Evolutionary conservation across 495 filamentous ascomycete genomes (phyloP).

Genomic region (Aspergillus heteromorphus): DNA sequence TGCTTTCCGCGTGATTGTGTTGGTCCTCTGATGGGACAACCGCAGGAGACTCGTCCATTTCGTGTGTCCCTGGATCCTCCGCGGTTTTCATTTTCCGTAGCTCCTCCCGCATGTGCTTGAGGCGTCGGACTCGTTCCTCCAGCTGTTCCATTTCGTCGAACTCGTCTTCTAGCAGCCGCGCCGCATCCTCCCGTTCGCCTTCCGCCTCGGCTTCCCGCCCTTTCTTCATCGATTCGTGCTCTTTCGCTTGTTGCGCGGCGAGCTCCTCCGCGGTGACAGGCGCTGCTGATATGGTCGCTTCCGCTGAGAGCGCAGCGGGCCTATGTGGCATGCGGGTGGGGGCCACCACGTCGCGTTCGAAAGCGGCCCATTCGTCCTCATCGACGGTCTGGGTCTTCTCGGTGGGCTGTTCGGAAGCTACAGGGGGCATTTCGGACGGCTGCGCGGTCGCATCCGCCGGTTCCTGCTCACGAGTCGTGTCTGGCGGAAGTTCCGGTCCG

Average conservation of each 20-base stretch:
- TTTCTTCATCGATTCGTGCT: constrained; percentile 41
- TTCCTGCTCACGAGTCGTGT: constrained; percentile 14
- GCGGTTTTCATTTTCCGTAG: constrained; percentile 42
- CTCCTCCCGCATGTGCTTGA: constrained; percentile 67
- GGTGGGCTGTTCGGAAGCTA: constrained; percentile 6
- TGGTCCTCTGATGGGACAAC: constrained; percentile 14
- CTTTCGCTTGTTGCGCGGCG: constrained; percentile 57
- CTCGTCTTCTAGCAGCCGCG: constrained; percentile 73
- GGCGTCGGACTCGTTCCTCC: constrained; percentile 68
- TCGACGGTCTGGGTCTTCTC: constrained; percentile 43
- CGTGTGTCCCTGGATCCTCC: constrained; percentile 34
- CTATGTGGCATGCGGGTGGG: constrained; percentile 35
- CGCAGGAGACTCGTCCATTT: constrained; percentile 7
- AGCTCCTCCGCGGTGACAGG: constrained; percentile 67
- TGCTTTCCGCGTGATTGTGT: constrained; percentile 13
- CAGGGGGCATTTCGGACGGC: constrained; percentile 13
- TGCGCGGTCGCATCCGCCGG: constrained; percentile 5
- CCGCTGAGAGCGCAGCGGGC: constrained; percentile 27
- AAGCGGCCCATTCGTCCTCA: constrained; percentile 87
- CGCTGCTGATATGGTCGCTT: constrained; percentile 61
- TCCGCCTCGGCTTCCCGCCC: constrained; percentile 60
- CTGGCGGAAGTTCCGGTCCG: constrained; percentile 23
- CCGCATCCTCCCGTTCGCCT: constrained; percentile 82
- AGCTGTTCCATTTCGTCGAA: constrained; percentile 93
- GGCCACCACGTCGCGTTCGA: constrained; percentile 76